Evolutionary conservation across 495 filamentous ascomycete genomes (phyloP), one percentile per base, ranked within the genome.

Genomic region (Aspergillus panamensis): DNA sequence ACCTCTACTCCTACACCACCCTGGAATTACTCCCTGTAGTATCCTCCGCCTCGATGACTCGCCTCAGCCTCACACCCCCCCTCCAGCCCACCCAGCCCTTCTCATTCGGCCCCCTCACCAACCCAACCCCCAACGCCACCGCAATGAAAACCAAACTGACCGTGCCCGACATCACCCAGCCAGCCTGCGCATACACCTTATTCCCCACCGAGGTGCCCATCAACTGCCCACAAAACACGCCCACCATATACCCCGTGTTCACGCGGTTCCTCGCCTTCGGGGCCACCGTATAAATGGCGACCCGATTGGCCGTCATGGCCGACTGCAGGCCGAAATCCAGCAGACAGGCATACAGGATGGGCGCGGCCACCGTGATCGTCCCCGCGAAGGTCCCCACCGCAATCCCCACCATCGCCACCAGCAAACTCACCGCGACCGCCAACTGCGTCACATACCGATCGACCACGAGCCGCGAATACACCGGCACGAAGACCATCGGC

Each of bases 241-340:
- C 76, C 3, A 92, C 77, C 90, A 93, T 93, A 63, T 89, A 96
- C 3, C 84, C 86, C 2, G 91, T 94, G 64, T 96, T 96, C 20
- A 92, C 78, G 0, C 91, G 67, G 67, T 92, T 94, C 20, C 87
- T 70, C 3, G 84, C 86, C 59, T 85, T 84, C 1, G 89, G 85
- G 55, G 86, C 84, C 14, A 94, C 82, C 3, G 71, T 73, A 58
- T 90, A 94, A 17, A 96, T 87, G 3, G 83, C 79, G 0, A 77
- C 80, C 0, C 90, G 75, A 60, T 92, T 92, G 4, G 86, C 88
- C 31, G 92, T 87, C 69, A 92, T 87, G 4, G 83, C 77, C 14
- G 85, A 87, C 69, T 92, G 89, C 25, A 85, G 71, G 0, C 89
- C 90, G 30, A 91, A 75, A 59, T 96, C 91, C 58, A 85, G 74